Conservation (phyloP, 257 asterid species). For the Verbascum thapsus region DNA sequence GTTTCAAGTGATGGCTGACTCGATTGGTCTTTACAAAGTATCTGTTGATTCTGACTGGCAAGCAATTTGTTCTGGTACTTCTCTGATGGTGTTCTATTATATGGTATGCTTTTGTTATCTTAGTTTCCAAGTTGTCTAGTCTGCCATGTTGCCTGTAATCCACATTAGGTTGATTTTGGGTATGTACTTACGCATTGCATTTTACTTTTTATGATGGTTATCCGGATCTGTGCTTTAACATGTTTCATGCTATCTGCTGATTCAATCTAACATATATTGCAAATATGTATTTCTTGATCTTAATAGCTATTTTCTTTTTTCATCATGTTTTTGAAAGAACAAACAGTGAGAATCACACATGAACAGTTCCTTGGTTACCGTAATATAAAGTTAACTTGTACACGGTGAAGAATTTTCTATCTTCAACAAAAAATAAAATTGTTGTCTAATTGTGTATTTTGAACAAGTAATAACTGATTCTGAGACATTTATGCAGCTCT, state of each 20-base stretch:
- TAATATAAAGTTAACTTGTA: conserved; percentile 23
- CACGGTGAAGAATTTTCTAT: conserved; percentile 13
- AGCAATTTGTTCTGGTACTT: conserved; percentile 66
- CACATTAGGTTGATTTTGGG: conserved; percentile 5
- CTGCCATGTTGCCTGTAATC: conserved; percentile 26
- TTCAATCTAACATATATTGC: background rate
- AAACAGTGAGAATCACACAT: background rate
- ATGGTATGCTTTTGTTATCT: conserved; percentile 60
- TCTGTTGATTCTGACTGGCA: conserved; percentile 67
- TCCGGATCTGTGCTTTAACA: background rate
- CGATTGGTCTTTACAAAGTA: conserved; percentile 65
- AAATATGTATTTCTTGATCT: conserved; percentile 14
- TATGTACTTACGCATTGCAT: conserved; percentile 6
- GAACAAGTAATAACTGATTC: conserved; percentile 25
- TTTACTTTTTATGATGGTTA: conserved; percentile 3
- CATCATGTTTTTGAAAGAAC: background rate
- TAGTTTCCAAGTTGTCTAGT: conserved; percentile 28
- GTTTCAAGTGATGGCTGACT: conserved; percentile 42
- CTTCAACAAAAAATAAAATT: conserved; percentile 1
- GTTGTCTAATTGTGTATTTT: conserved; percentile 19
- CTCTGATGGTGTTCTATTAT: conserved; percentile 69
- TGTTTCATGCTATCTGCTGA: background rate
- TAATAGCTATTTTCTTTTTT: background rate
- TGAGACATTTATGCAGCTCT: conserved; percentile 53
- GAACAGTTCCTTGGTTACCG: conserved; percentile 10